Base-by-base conservation (phyloP, 257 asterid species). In the Hygrophila difformis region DNA sequence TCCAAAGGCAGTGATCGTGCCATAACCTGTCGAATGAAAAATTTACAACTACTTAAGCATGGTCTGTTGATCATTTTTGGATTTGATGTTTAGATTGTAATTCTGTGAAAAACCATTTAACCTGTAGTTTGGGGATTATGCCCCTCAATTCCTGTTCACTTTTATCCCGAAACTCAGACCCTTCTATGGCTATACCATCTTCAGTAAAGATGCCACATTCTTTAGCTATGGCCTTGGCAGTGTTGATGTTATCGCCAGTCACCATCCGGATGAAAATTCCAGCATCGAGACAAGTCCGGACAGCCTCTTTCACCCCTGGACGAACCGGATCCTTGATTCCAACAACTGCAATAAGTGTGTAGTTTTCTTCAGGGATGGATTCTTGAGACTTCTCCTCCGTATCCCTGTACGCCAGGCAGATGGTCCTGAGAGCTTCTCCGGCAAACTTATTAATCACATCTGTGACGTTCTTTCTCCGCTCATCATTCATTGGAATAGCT, bases 311-410 rank as follows among this genome's bases (percentile, higher is more conserved):
- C 14, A 85, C 95, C 2, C 91, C 95, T 3, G 79, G 82, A 11
- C 95, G 80, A 40, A 81, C 68, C 8, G 91, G 93, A 72, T 85
- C 91, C 56, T 78, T 76, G 24, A 85, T 81, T 43, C 93, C 95
- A 9, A 81, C 66, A 5, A 85, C 66, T 46, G 85, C 87, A 47
- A 85, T 5, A 12, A 85, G 80, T 5, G 91, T 85, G 41, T 69
- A 76, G 43, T 56, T 64, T 36, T 63, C 61, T 12, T 78, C 75
- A 4, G 91, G 93, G 43, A 85, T 69, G 45, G 63, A 49, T 21
- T 62, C 66, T 1, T 52, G 51, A 4, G 63, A 44, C 13, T 39
- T 41, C 18, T 59, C 48, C 18, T 63, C 73, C 13, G 67, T 15
- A 38, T 81, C 87, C 55, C 53, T 74, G 46, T 39, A 78, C 7